A percentile compares a stretch with the other conserved stretches of the same genome.
Evolutionary conservation across 2,329 filamentous ascomycete species (phyloP).

Genomic region (Ampelomyces quisqualis): DNA sequence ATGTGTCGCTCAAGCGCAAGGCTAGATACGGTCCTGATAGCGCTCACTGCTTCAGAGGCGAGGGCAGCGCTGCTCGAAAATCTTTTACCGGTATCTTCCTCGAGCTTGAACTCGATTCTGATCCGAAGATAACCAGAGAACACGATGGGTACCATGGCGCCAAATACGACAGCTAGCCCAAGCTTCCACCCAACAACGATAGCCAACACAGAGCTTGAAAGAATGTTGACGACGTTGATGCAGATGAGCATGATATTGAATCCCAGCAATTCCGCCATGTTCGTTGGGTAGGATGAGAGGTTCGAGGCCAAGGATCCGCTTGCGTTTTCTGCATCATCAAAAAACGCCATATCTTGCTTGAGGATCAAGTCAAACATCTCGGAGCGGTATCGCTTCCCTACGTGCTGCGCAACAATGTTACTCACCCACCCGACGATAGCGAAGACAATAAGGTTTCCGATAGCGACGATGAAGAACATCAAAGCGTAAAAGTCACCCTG

Average conservation of each 20-base stretch:
- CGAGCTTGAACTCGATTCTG: conserved; percentile 78
- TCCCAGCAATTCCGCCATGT: conserved; percentile 84
- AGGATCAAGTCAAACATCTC: conserved; percentile 82
- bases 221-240: conserved; percentile 75
- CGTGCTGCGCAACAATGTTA: conserved; percentile 48
- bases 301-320: conserved; percentile 77
- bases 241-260: conserved; percentile 84
- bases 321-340: conserved; percentile 85
- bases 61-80: conserved; percentile 63
- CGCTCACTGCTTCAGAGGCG: conserved; percentile 89
- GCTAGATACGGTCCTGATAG: conserved; percentile 89
- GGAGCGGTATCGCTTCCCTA: conserved; percentile 37
- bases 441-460: conserved; percentile 50
- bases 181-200: conserved; percentile 86
- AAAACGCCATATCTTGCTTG: conserved; percentile 89
- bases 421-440: conserved; percentile 49
- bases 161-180: conserved; percentile 73
- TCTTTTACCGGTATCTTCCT: conserved; percentile 70
- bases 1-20: conserved; percentile 86
- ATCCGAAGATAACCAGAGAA: conserved; percentile 80
- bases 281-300: conserved; percentile 70
- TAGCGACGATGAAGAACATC: conserved; percentile 58
- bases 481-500: conserved; percentile 55
- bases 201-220: conserved; percentile 69
- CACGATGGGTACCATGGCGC: conserved; percentile 41